Conservation (phyloP, 2,329 filamentous ascomycete species). For the Colletotrichum tofieldiae region DNA sequence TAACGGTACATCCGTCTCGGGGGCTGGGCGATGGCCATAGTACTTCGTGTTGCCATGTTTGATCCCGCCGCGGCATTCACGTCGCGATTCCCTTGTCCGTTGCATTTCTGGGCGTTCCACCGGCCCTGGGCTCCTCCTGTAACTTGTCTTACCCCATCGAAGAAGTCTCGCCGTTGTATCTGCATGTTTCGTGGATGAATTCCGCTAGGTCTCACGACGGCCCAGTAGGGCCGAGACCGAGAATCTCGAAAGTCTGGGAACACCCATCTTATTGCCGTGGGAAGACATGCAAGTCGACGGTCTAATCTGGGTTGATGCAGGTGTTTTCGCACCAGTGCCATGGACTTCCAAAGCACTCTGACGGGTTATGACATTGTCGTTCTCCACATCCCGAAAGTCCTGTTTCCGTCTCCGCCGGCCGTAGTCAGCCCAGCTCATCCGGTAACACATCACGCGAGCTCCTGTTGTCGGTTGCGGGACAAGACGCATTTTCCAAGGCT, state of each 20-base stretch:
- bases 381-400: slow-evolving; percentile 31
- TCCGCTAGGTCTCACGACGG: background rate
- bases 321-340: background rate
- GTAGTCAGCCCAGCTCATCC: slow-evolving; percentile 1
- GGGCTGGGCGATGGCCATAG: slow-evolving; percentile 18
- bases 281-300: background rate
- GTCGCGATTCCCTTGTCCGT: slow-evolving; percentile 23
- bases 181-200: background rate
- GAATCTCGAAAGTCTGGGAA: background rate
- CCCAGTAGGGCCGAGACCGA: background rate
- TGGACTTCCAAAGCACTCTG: background rate
- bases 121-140: background rate
- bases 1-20: slow-evolving; percentile 2
- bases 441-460: slow-evolving; percentile 34
- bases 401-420: background rate
- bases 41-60: slow-evolving; percentile 11
- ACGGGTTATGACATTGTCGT: slow-evolving; percentile 13
- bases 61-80: slow-evolving; percentile 19
- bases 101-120: slow-evolving; percentile 23
- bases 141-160: slow-evolving; percentile 5
- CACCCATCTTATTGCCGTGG: background rate
- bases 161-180: slow-evolving; percentile 13
- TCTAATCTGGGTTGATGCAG: slow-evolving; percentile 2
- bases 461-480: background rate
- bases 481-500: background rate